Conservation (phyloP, 2,329 filamentous ascomycete genomes). For the Beauveria sp. region DNA sequence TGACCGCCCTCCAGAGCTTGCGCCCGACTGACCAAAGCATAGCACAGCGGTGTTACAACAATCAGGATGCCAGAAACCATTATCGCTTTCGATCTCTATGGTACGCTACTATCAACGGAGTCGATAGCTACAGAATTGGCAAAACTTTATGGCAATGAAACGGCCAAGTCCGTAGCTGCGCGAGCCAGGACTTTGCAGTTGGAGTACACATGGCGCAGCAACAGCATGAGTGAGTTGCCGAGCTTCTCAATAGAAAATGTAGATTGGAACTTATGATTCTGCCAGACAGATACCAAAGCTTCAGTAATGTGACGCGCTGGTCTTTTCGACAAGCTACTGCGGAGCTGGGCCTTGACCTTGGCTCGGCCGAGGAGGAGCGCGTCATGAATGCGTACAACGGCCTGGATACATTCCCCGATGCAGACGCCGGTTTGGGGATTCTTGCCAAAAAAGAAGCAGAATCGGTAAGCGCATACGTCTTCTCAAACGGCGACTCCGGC, state of each 20-base stretch:
- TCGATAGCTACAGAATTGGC: slow-evolving; percentile 56
- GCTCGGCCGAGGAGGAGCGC: slow-evolving; percentile 31
- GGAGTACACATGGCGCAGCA: slow-evolving; percentile 70
- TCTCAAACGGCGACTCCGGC: slow-evolving; percentile 59
- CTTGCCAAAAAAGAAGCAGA: slow-evolving; percentile 29
- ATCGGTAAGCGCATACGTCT: slow-evolving; percentile 49
- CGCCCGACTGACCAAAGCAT: background rate
- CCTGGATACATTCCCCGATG: slow-evolving; percentile 58
- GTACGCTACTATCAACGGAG: slow-evolving; percentile 64
- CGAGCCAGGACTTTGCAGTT: slow-evolving; percentile 64
- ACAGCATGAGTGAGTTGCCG: slow-evolving; percentile 57
- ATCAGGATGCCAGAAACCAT: slow-evolving; percentile 29
- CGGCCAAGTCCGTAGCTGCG: slow-evolving; percentile 47
- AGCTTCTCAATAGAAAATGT: background rate
- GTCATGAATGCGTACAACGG: slow-evolving; percentile 59
- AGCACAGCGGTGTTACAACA: background rate
- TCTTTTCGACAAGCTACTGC: slow-evolving; percentile 56
- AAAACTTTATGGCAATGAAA: slow-evolving; percentile 47
- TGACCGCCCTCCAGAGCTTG: background rate
- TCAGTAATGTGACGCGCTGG: slow-evolving; percentile 53
- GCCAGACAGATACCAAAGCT: slow-evolving; percentile 43
- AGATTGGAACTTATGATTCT: background rate
- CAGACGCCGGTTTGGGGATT: slow-evolving; percentile 41
- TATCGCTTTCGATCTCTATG: slow-evolving; percentile 69
- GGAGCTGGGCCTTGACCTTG: slow-evolving; percentile 44